Conservation (phyloP, 441 rosid species). For the Jatropha multifida region DNA sequence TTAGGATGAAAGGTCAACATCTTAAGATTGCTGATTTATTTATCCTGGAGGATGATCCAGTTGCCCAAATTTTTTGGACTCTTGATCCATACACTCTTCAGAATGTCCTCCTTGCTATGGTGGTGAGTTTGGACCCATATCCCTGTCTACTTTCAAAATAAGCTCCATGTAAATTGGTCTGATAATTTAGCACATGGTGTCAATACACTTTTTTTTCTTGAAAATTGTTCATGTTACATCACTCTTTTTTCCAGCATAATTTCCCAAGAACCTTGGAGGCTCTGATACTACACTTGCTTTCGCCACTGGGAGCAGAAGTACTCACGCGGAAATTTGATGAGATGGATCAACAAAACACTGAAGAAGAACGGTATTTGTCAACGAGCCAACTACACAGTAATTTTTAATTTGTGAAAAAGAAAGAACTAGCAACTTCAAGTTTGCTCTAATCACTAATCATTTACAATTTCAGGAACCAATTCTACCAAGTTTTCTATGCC, state of each 20-base stretch:
- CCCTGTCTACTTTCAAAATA: conserved; percentile 6
- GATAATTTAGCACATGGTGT: not conserved
- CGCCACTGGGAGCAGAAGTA: conserved; percentile 85
- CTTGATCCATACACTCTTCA: conserved; percentile 53
- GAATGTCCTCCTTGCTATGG: conserved; percentile 66
- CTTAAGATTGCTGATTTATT: conserved; percentile 29
- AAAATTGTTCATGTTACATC: conserved; percentile 17
- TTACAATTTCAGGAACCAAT: conserved; percentile 55
- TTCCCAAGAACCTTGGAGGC: conserved; percentile 92
- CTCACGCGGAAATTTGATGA: conserved; percentile 81
- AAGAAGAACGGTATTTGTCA: conserved; percentile 58
- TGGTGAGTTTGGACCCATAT: conserved; percentile 42
- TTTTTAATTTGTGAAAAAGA: conserved; percentile 14
- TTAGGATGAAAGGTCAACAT: conserved; percentile 28
- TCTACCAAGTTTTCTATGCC: conserved; percentile 67
- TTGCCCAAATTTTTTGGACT: conserved; percentile 67
- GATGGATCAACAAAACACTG: conserved; percentile 57
- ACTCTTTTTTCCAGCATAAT: conserved; percentile 54
- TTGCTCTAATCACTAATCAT: conserved; percentile 19
- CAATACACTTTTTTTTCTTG: not conserved
- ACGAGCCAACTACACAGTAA: conserved; percentile 1
- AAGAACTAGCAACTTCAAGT: conserved; percentile 14
- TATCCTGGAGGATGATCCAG: conserved; percentile 62
- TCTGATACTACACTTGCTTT: conserved; percentile 72
- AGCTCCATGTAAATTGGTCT: not conserved